These are phyloP conservation scores for Oryza nivara DNA, from an alignment of 176 grass and related monocot species.

Conservation along the genomic window DNA sequence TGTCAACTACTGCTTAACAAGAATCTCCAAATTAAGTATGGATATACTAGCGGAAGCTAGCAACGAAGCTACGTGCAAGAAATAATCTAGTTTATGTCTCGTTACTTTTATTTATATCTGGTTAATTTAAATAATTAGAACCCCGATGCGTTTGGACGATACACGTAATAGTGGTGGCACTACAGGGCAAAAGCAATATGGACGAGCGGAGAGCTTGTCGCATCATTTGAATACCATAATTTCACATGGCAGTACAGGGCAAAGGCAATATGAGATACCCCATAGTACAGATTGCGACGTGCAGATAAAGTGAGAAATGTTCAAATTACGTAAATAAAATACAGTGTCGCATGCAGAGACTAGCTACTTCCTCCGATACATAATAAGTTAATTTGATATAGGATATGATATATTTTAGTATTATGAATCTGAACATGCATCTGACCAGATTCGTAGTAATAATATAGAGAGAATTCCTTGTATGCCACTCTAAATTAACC, in stretches of 20 bases:
- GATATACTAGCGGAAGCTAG: not conserved
- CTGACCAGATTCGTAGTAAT: too few species aligned
- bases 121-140: not conserved
- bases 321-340: not conserved
- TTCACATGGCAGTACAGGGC: conserved; percentile 25
- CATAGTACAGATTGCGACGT: not conserved
- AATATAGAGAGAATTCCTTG: too few species aligned
- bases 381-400: too few species aligned
- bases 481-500: too few species aligned
- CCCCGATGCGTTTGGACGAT: not conserved
- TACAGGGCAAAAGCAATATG: not conserved
- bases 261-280: not conserved
- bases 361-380: too few species aligned
- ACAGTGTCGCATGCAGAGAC: too few species aligned
- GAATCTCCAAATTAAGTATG: not conserved
- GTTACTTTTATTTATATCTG: not conserved
- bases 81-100: not conserved
- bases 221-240: not conserved
- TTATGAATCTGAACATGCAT: too few species aligned
- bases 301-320: not conserved
- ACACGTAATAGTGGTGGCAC: not conserved
- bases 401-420: too few species aligned
- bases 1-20: not conserved
- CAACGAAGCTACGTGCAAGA: not conserved
- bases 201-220: not conserved